Base-by-base conservation (phyloP, 768 basidiomycete species). In the Trametes elegans region DNA sequence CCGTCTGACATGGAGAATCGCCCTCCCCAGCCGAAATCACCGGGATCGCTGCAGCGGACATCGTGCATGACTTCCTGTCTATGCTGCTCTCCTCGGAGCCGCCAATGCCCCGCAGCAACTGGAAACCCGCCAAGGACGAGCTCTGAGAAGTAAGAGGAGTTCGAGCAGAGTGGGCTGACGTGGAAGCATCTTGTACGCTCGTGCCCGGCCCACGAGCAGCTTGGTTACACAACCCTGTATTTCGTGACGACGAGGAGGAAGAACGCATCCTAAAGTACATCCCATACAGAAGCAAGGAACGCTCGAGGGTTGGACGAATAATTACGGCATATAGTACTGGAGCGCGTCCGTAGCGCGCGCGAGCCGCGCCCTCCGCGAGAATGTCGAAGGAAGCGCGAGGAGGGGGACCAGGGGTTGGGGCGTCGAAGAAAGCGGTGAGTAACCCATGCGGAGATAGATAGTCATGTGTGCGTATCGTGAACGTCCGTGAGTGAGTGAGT, bases 31-130 rank as follows among this genome's bases (percentile, higher is more conserved):
- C 85, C 43, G 85, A 88, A 36, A 80, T 85, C 42, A 89, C 87
- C 21, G 80, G 77, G 2, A 83, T 84, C 42, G 82, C 81, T 23
- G 85, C 87, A 0, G 87, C 87, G 2, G 82, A 85, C 62, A 68
- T 89, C 36, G 79, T 87, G 6, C 80, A 85, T 52, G 86, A 88
- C 66, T 84, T 87, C 62, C 65, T 88, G 41, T 83, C 83, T 6
- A 73, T 87, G 73, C 72, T 87, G 49, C 64, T 83, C 36, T 68
- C 78, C 3, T 70, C 74, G 29, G 65, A 69, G 40, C 77, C 80
- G 8, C 71, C 75, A 3, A 62, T 68, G 46, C 45, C 66, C 13
- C 63, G 58, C 31, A 59, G 53, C 29, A 38, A 35, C 4, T 58
- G 58, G 47, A 44, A 26, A 0, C 54, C 53, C 3, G 44, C 53